Evolutionary conservation across 192 early-diverging fungal species (phyloP), one percentile per base, ranked within the genome.

Genomic region (Backusella sp.): DNA sequence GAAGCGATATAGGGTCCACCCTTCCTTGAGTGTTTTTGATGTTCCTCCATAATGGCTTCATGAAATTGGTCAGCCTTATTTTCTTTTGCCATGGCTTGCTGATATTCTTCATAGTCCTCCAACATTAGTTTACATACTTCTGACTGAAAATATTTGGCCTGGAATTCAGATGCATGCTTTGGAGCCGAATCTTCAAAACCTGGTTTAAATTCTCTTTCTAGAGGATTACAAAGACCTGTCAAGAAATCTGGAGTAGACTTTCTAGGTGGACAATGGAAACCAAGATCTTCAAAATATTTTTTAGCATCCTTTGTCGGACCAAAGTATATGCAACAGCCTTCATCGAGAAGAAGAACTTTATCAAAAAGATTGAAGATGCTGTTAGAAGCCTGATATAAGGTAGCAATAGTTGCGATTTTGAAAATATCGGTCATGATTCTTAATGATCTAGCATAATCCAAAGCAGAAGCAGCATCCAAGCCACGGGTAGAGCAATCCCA

Each of bases 391-490:
- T 92, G 90, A 81, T 87, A 88, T 34, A 90, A 79, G 4, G 86
- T 85, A 23, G 81, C 85, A 32, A 88, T 37, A 0, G 88, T 88
- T 3, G 91, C 83, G 68, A 88, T 90, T 34, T 89, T 80, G 69
- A 91, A 79, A 37, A 92, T 85, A 72, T 94, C 89, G 44, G 91
- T 88, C 82, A 87, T 87, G 46, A 93, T 90, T 46, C 94, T 89
- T 35, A 95, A 84, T 14, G 87, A 91, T 53, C 89, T 86, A 42
- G 90, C 88, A 72, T 92, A 95, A 74, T 95, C 94, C 46, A 95
- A 84, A 41, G 94, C 92, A 6, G 91, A 92, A 70, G 91, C 91
- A 19, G 92, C 90, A 83, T 95, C 94, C 56, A 95, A 84, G 26
- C 94, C 94, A 44, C 87, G 85, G n/a, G 91, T 92, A 67, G 84